Base-by-base conservation (phyloP, 495 filamentous ascomycete genomes). In the Talaromyces proteolyticus region DNA sequence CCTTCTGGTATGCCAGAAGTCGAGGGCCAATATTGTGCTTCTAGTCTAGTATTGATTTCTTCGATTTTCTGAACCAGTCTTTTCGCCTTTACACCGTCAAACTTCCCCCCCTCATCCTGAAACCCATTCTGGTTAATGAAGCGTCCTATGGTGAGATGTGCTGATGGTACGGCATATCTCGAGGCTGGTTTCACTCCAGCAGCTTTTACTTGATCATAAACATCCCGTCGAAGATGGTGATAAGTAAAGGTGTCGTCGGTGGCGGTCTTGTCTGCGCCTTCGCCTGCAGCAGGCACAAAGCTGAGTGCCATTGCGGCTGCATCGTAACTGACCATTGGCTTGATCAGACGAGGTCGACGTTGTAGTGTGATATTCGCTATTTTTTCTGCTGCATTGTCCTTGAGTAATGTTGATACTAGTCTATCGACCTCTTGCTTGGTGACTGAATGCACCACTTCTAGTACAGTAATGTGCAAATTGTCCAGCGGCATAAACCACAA, bases 91-190 rank as follows among this genome's bases (percentile, higher is more conserved):
- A 68, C 70, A 19, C 50, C 58, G 52, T 73, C 65, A 14, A 57
- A 39, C 50, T 47, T 20, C 59, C 62, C 57, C 16, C 57, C 51
- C 17, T 62, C 55, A 45, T 54, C 51, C 22, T 70, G 70, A 43
- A 70, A 68, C 39, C 74, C 79, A 24, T 62, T 57, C 25, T 82
- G 74, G 6, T 73, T 75, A 34, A 94, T 74, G 59, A 91, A 95
- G 3, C 92, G 77, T 2, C 77, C 91, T 53, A 96, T 76, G 0
- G 92, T 96, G 53, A 96, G 74, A 70, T 98, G 92, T 6, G 88
- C 86, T 37, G 86, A 89, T 3, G 89, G 91, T 7, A 94, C 87
- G 1, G 86, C 79, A 65, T 96, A 98, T 49, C 92, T 76, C 24
- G 84, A 85, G 14, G 65, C 78, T 12, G 95, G 72, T 8, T 66